Base-by-base conservation (phyloP, 2,329 filamentous ascomycete genomes). In the Phaeosphaeria sp. region DNA sequence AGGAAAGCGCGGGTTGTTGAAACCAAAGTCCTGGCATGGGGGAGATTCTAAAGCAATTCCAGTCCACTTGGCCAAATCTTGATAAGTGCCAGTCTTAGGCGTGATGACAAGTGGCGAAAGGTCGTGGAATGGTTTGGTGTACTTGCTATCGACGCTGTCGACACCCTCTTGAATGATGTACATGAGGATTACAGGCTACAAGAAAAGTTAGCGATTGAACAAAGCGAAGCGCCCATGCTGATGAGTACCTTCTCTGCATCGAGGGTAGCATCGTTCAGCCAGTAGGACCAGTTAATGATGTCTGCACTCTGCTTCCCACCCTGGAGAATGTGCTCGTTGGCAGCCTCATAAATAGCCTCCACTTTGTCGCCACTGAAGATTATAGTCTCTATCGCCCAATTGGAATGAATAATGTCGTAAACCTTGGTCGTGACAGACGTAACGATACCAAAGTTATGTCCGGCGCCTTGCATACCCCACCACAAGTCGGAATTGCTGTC, bases 401-500 rank as follows among this genome's bases (percentile, higher is more conserved):
- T 52, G 2, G 55, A 46, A 22, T 67, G 23, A 11, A 55, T 53
- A 2, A 72, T 60, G 11, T 66, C 62, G 62, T 82, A 84, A 50
- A 85, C 78, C 66, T 82, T 81, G 18, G 75, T 74, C 0, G 77
- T 65, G 2, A 65, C 65, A 6, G 52, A 60, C 1, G 82, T 85
- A 17, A 87, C 81, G 52, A 87, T 80, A 42, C 85, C 85, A 56
- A 87, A 87, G 70, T 87, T 87, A 57, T 86, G 82, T 0, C 84
- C 85, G 1, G 84, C 85, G 4, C 85, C 85, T 49, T 78, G 77
- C 62, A 87, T 78, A 0, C 77, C 85, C 85, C 84, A 88, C 68
- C 79, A 87, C 9, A 87, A 78, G 36, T 87, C 84, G 0, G 80
- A 79, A 7, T 74, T 72, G 2, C 50, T 30, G n/a, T 73, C 67